Evolutionary conservation across 2,329 filamentous ascomycete genomes (phyloP), one percentile per base, ranked within the genome.

Genomic region (Pseudogymnoascus verrucosus): DNA sequence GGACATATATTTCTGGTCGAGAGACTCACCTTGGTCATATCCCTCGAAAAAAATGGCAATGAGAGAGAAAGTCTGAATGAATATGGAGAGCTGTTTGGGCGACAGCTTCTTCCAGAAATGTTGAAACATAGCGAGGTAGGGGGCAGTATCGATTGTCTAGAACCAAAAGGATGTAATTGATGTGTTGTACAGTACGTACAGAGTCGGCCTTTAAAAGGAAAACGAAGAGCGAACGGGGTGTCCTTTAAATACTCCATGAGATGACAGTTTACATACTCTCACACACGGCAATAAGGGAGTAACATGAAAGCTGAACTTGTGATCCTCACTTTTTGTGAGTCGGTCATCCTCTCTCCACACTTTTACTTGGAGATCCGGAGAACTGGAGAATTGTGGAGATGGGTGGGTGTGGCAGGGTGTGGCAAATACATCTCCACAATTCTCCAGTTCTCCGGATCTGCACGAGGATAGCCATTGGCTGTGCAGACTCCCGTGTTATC

Each of bases 21-120:
- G 21, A 26, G 11, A 47, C 42, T 47, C 42, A 47, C 42, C 80
- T 67, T 83, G 81, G 64, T 83, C 79, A 71, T 82, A 84, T 19
- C 81, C 80, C 74, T 75, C 71, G 67, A 77, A 78, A 68, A 78
- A 74, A 47, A 73, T 71, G 6, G 68, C 63, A 28, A 74, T 70
- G 26, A 72, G 54, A 12, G 70, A 72, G 44, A 73, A 73, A 5
- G 67, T 62, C 47, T 73, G 71, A 39, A 73, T 73, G 8, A 75
- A 73, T 5, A 76, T 19, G 66, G 79, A 79, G 62, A 80, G 74
- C 65, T 79, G 74, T 3, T 68, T 68, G 21, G 77, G 71, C 51
- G 78, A 76, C 4, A 80, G 71, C 64, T 73, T 71, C 68, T 75
- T 78, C 78, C 78, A 80, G 1, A 75, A 57, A 5, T 47, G 21